Evolutionary conservation across 768 basidiomycete species (phyloP), one percentile per base, ranked within the genome.

Genomic region (Myochromella boudieri): DNA sequence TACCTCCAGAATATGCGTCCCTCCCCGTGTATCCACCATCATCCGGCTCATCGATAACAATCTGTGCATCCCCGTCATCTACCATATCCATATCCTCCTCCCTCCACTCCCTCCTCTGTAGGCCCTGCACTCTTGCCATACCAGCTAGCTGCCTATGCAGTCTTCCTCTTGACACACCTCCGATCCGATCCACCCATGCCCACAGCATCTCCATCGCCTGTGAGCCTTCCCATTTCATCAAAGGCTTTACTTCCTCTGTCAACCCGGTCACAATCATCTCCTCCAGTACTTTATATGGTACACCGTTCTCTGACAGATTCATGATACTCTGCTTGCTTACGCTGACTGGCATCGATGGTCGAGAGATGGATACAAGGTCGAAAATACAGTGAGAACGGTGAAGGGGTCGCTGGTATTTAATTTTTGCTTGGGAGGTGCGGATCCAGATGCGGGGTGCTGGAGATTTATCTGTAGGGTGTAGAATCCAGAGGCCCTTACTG

Each of bases 401-500:
- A 25, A 44, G 49, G 6, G 64, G 63, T 4, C 37, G 29, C 2
- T 49, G 47, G 28, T 78, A 65, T 3, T 72, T 65, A 44, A 85
- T 83, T 45, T 86, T 86, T n/a, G 66, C 71, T 28, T 86, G 84
- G 0, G 83, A 85, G 0, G 67, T 57, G 0, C 84, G 75, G 6
- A 84, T 80, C 81, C 82, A 85, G 8, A 85, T 82, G 39, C 67
- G 71, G 0, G 75, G 76, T 11, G 60, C 66, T 0, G 57, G 54
- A 28, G 71, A 71, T 4, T 53, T 56, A 40, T 82, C 71, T 1
- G 38, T 54, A 1, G 79, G 81, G 48, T 84, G 76, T 1, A 83
- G 60, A 0, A 77, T 63, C 75, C 81, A 83, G 33, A 85, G 62
- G 0, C 84, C 84, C 52, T 85, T 85, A 3, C 75, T 71, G 0